phyloP scores from a whole-genome alignment of 208 protist genomes.

The Trypanosoma theileri region DNA sequence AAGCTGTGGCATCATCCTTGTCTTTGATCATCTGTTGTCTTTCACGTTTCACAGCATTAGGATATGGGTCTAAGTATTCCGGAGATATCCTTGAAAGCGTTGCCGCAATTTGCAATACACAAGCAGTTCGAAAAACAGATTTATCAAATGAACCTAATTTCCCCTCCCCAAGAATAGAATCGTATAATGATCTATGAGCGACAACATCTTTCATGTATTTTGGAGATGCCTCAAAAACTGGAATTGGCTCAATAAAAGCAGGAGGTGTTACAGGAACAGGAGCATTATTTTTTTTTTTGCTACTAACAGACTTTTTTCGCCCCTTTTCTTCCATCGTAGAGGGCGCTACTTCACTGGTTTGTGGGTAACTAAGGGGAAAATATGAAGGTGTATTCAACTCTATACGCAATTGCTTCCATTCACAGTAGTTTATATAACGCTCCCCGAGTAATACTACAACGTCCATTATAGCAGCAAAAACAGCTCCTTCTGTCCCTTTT shows the following conservation, averaged over 20 bases:
- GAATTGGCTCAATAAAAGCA: constrained; percentile 5
- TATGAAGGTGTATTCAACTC: constrained; percentile 21
- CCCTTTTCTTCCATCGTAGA: constrained; percentile 13
- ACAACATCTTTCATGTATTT: constrained; percentile 33
- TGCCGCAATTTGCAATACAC: constrained; percentile 21
- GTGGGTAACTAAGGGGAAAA: constrained; percentile 22
- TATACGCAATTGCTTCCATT: constrained; percentile 18
- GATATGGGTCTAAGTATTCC: constrained; percentile 16
- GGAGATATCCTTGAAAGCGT: constrained; percentile 18
- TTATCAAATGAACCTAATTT: constrained; percentile 13
- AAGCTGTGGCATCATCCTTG: constrained; percentile 23
- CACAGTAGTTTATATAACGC: constrained; percentile 16
- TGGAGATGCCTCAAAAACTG: constrained; percentile 23
- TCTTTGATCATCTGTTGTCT: constrained; percentile 28
- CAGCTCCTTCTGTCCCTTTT: constrained; percentile 18
- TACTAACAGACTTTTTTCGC: constrained; percentile 1
- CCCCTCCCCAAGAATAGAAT: constrained; percentile 11
- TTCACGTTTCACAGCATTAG: constrained; percentile 18
- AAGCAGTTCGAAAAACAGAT: constrained; percentile 22
- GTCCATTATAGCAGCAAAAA: constrained; percentile 23
- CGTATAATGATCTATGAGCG: constrained; percentile 30
- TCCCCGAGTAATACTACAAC: constrained; percentile 21
- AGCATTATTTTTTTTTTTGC: constrained; percentile 5
- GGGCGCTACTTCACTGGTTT: not conserved
- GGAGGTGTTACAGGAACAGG: not conserved